Base-by-base conservation (phyloP, 78 protist genomes). In the Parvularia atlantis region DNA sequence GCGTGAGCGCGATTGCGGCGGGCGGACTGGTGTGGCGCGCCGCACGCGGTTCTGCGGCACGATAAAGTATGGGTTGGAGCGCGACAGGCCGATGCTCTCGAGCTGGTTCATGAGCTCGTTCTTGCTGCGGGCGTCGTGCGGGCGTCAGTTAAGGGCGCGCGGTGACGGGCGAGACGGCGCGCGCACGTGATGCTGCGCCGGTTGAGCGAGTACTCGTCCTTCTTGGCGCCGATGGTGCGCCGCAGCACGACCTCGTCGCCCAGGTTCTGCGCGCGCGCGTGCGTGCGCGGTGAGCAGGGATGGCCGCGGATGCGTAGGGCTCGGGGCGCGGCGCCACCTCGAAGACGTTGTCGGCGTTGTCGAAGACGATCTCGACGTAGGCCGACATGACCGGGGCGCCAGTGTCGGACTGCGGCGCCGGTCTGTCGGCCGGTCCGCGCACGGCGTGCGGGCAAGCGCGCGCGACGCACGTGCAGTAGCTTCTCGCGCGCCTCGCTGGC, bases 61-160 rank as follows among this genome's bases (percentile, higher is more conserved):
- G 36, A 97, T 97, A 85, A 87, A 94, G 77, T 95, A 97, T 36
- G 99, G 98, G 67, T 97, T 95, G 28, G 90, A 65, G 19, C 84
- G 80, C 13, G 98, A 92, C 52, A 97, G 86, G 44, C 99, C 99
- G 7, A 98, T 98, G 4, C 77, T 76, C 66, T 97, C 99, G 52
- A 97, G 87, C 72, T 95, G 58, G 56, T 77, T 80, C 54, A 75
- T 63, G 37, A 94, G 88, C 37, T 93, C 96, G 16, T 50, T 22
- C 66, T 80, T 88, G 17, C 76, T 66, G 61, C 41, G 36, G 37
- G 58, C 33, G 33, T 62, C n/a, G n/a, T n/a, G n/a, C n/a, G 30
- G 67, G 52, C 11, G 43, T 60, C 28, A 56, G 41, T 4, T 62
- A 11, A 17, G 41, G 22, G 67, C 28, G 67, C 28, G 13, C 28